These are phyloP conservation scores for Colletotrichum lindemuthianum DNA, from an alignment of 2,329 filamentous ascomycete species.

Conservation along the genomic window DNA sequence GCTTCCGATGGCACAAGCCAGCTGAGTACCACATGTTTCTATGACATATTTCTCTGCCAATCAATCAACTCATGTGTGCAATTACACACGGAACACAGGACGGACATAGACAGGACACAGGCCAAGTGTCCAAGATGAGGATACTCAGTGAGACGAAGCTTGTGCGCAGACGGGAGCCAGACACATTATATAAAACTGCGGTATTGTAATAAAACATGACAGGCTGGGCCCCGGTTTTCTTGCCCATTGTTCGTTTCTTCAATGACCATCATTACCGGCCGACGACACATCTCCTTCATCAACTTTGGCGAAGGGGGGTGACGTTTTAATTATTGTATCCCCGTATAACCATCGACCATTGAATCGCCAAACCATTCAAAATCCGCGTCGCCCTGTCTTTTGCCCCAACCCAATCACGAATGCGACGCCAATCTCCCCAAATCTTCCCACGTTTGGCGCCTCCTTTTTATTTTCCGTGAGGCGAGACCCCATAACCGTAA, in stretches of 20 bases:
- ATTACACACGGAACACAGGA: neutral
- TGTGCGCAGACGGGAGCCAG: no score
- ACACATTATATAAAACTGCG: no score
- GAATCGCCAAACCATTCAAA: slow-evolving; percentile 18
- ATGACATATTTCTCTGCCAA: slow-evolving; percentile 1
- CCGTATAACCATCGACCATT: slow-evolving; percentile 13
- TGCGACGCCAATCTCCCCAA: neutral
- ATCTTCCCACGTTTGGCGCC: slow-evolving; percentile 3
- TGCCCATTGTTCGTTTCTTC: slow-evolving; percentile 2
- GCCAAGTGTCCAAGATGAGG: slow-evolving; percentile 17
- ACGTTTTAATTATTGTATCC: neutral
- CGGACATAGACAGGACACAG: slow-evolving; percentile 6
- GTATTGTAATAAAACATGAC: slow-evolving; percentile 7
- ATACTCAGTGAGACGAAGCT: slow-evolving; percentile 25
- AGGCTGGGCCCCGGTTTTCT: slow-evolving; percentile 15
- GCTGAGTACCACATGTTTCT: no score
- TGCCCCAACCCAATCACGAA: slow-evolving; percentile 1
- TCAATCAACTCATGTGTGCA: slow-evolving; percentile 16
- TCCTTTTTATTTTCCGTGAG: slow-evolving; percentile 22
- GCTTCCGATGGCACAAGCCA: no score
- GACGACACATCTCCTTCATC: slow-evolving; percentile 15
- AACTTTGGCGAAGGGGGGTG: slow-evolving; percentile 8
- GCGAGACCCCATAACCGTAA: slow-evolving; percentile 9
- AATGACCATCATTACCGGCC: slow-evolving; percentile 9
- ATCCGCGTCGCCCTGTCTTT: slow-evolving; percentile 4